Percentiles rank a stretch among this genome's conserved stretches.
phyloP scores from a whole-genome alignment of 805 yeast species.

The Candida methanosorbosa region DNA sequence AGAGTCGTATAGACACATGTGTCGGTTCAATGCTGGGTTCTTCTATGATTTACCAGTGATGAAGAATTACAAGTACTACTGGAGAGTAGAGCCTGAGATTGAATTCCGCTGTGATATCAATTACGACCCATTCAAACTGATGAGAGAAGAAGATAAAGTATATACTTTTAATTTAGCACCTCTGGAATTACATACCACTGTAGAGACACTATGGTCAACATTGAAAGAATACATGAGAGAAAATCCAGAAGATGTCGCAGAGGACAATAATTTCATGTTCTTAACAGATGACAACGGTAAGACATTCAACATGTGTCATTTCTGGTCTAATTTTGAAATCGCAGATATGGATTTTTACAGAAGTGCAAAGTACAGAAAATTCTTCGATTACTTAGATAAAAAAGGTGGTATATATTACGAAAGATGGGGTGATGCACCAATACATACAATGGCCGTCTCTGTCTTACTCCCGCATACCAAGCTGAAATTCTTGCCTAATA shows the following conservation, averaged over 20 bases:
- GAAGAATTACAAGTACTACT: constrained; percentile 77
- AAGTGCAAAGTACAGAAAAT: constrained; percentile 55
- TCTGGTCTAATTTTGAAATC: constrained; percentile 88
- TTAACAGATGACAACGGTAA: constrained; percentile 62
- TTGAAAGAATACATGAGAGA: constrained; percentile 51
- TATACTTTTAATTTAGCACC: constrained; percentile 76
- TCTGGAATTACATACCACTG: constrained; percentile 65
- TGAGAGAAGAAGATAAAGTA: constrained; percentile 66
- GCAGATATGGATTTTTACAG: constrained; percentile 73
- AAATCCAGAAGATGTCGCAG: constrained; percentile 51
- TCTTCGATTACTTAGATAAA: constrained; percentile 68
- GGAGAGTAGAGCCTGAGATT: constrained; percentile 91
- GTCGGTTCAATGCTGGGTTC: constrained; percentile 85
- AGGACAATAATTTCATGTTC: constrained; percentile 60
- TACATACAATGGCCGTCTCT: constrained; percentile 84
- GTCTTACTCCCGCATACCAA: constrained; percentile 61
- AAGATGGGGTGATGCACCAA: constrained; percentile 95
- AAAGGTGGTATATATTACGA: constrained; percentile 91
- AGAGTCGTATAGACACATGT: constrained; percentile 81
- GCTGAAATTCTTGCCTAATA: constrained; percentile 74
- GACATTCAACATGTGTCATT: constrained; percentile 74
- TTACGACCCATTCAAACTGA: constrained; percentile 72
- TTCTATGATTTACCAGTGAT: constrained; percentile 72
- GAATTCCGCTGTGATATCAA: constrained; percentile 74
- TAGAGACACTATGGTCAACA: constrained; percentile 67